Percentiles rank a stretch among this genome's conserved stretches.
These are phyloP conservation scores for Plasmodium berghei DNA, from an alignment of 169 alveolate species.

Conservation along the genomic window DNA sequence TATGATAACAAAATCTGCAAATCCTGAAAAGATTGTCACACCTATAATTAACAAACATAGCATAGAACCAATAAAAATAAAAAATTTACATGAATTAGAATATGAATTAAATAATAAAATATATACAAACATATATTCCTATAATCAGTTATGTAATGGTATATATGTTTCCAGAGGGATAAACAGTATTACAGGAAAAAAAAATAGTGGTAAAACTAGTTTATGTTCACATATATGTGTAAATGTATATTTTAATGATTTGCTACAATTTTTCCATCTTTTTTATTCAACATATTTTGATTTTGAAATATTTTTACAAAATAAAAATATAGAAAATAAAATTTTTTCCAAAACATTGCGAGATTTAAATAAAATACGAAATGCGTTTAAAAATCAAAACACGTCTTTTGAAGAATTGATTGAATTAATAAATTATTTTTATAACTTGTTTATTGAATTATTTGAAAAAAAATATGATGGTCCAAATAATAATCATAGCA, in stretches of 20 bases:
- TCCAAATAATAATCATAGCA: background rate
- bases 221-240: slow-evolving; percentile 71
- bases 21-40: slow-evolving; percentile 27
- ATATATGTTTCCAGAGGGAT: slow-evolving; percentile 64
- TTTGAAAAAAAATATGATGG: too few species aligned
- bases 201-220: slow-evolving; percentile 55
- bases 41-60: slow-evolving; percentile 20
- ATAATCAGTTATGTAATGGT: slow-evolving; percentile 38
- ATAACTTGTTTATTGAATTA: slow-evolving; percentile 12
- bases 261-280: slow-evolving; percentile 67
- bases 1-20: slow-evolving; percentile 6
- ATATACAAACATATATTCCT: slow-evolving; percentile 66
- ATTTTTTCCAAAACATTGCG: background rate
- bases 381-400: slow-evolving; percentile 8
- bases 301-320: slow-evolving; percentile 57
- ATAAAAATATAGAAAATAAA: slow-evolving; percentile 45
- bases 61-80: slow-evolving; percentile 5
- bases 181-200: slow-evolving; percentile 42
- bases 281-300: slow-evolving; percentile 54
- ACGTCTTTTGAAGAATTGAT: slow-evolving; percentile 14
- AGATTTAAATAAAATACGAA: slow-evolving; percentile 1
- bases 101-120: slow-evolving; percentile 53
- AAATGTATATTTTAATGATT: slow-evolving; percentile 68
- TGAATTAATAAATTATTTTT: slow-evolving; percentile 33
- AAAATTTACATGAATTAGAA: slow-evolving; percentile 38